Conservation (phyloP, 768 basidiomycete genomes). For the Amanita muscaria region DNA sequence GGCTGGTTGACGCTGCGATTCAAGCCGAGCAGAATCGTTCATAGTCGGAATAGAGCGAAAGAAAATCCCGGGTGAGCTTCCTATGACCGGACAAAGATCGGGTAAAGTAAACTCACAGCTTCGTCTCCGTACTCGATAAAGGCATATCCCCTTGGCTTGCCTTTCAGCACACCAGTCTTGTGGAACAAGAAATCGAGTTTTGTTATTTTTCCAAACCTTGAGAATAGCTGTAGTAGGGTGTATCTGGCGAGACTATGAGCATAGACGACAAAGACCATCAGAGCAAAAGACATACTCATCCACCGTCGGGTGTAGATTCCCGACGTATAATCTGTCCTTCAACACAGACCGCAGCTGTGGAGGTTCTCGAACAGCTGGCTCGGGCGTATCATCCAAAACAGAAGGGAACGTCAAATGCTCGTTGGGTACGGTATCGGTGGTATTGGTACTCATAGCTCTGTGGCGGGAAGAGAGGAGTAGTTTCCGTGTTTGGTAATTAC, state of each 20-base stretch:
- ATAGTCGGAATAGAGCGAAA: conserved; percentile 15
- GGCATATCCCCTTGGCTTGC: conserved; percentile 92
- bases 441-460: not conserved
- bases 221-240: conserved; percentile 80
- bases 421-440: not conserved
- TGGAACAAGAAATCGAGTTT: conserved; percentile 95
- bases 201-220: conserved; percentile 86
- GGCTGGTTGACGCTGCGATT: no score
- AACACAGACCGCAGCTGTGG: conserved; percentile 28
- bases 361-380: not conserved
- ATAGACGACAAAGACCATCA: not conserved
- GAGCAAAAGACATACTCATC: conserved; percentile 56
- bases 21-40: conserved; percentile 3
- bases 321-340: conserved; percentile 80
- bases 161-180: conserved; percentile 80
- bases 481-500: not conserved
- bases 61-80: conserved; percentile 46
- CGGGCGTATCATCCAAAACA: not conserved
- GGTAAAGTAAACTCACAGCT: conserved; percentile 52
- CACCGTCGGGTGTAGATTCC: conserved; percentile 79
- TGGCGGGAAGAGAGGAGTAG: not conserved
- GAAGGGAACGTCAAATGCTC: conserved; percentile 7
- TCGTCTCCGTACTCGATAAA: conserved; percentile 80
- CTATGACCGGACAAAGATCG: conserved; percentile 11
- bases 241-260: conserved; percentile 40